phyloP scores from a whole-genome alignment of 768 basidiomycete genomes.

The Rhodocollybia butyracea region DNA sequence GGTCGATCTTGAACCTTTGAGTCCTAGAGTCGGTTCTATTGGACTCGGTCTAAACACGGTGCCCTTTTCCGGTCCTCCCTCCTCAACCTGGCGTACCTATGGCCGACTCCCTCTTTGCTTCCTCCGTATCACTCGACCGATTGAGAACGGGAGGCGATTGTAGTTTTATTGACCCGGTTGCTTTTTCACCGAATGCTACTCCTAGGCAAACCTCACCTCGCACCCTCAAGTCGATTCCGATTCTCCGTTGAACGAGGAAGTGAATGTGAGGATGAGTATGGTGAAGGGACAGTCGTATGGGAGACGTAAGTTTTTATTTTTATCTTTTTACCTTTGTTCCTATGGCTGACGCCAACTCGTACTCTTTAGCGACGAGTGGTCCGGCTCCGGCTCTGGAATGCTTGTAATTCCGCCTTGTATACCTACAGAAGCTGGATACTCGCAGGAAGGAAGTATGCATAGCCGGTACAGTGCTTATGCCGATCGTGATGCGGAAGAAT shows the following conservation, averaged over 20 bases:
- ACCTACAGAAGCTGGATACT: not conserved
- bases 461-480: not conserved
- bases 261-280: not conserved
- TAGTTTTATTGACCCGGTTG: no score
- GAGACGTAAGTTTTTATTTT: not conserved
- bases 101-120: slow-evolving; percentile 3
- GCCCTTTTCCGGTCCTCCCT: not conserved
- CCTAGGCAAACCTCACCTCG: not conserved
- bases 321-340: not conserved
- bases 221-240: no score
- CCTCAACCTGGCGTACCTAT: no score
- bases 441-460: not conserved
- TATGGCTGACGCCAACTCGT: no score
- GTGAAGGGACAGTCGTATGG: slow-evolving; percentile 1
- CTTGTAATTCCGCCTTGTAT: not conserved
- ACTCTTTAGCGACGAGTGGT: no score
- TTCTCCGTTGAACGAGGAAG: no score
- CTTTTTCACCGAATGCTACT: not conserved
- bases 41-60: no score
- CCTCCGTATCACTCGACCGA: not conserved
- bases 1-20: not conserved
- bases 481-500: not conserved
- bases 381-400: no score
- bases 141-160: no score
- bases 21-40: no score